Conservation (phyloP, 2,329 filamentous ascomycete species). For the Aspergillus aculeatinus region DNA sequence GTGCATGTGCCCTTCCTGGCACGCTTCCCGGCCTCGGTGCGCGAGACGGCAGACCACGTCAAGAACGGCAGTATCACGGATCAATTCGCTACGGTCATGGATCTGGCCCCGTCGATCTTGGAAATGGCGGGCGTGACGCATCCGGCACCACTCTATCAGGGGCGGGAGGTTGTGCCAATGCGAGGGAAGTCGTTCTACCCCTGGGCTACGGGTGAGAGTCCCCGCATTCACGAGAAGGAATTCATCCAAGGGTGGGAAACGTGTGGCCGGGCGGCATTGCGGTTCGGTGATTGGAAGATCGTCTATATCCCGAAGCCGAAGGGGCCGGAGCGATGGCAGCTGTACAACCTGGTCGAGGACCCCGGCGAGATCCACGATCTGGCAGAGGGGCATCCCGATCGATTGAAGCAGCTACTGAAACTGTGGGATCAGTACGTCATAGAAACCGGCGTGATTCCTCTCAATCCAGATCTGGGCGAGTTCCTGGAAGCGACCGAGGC, state of each 20-base stretch:
- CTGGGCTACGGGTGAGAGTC: conserved; percentile 37
- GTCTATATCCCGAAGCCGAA: conserved; percentile 58
- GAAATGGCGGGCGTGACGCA: conserved; percentile 47
- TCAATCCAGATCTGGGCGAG: conserved; percentile 58
- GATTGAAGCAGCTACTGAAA: conserved; percentile 50
- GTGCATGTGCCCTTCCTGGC: conserved; percentile 56
- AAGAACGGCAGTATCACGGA: conserved; percentile 45
- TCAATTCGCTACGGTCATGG: conserved; percentile 56
- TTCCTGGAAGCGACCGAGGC: conserved; percentile 62
- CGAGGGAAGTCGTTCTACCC: conserved; percentile 50
- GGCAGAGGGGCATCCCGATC: conserved; percentile 42
- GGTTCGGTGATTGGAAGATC: conserved; percentile 58
- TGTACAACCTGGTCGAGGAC: conserved; percentile 55
- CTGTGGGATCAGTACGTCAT: conserved; percentile 60
- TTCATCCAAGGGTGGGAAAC: conserved; percentile 59
- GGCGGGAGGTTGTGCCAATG: conserved; percentile 53
- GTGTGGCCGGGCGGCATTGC: conserved; percentile 55
- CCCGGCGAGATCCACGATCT: conserved; percentile 54
- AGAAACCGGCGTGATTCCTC: conserved; percentile 60
- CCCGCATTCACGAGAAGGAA: conserved; percentile 51
- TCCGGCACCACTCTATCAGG: conserved; percentile 54
- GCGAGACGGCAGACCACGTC: conserved; percentile 21
- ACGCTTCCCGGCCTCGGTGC: conserved; percentile 37
- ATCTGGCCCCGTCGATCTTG: conserved; percentile 49
- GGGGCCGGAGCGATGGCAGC: conserved; percentile 57